phyloP scores from a whole-genome alignment of 495 filamentous ascomycete species.

The Lasiosphaeria ovina region DNA sequence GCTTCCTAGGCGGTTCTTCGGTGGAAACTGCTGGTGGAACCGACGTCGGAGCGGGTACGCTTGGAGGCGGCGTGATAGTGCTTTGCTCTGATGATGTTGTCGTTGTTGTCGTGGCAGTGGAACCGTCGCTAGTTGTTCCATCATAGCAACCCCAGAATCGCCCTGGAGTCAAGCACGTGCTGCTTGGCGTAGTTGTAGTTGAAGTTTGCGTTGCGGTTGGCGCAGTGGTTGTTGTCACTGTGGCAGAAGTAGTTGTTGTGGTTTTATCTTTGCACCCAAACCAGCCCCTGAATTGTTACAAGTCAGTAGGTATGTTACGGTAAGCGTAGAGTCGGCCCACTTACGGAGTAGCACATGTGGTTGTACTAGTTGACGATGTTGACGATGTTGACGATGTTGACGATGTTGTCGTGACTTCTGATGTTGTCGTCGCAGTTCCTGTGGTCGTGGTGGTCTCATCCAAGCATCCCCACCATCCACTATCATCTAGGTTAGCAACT shows the following conservation, averaged over 20 bases:
- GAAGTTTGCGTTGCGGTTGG: slow-evolving; percentile 17
- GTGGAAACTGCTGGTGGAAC: slow-evolving; percentile 23
- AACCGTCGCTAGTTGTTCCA: slow-evolving; percentile 33
- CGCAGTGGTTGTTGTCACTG: slow-evolving; percentile 19
- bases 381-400: slow-evolving; percentile 36
- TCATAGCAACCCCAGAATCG: slow-evolving; percentile 60
- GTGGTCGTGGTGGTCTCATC: slow-evolving; percentile 58
- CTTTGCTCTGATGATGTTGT: slow-evolving; percentile 29
- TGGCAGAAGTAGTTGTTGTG: slow-evolving; percentile 37
- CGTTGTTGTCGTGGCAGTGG: slow-evolving; percentile 17
- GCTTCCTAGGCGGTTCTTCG: slow-evolving; percentile 21
- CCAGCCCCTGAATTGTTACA: slow-evolving; percentile 51
- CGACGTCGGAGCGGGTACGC: slow-evolving; percentile 28
- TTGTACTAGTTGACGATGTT: slow-evolving; percentile 38
- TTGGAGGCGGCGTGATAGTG: slow-evolving; percentile 39
- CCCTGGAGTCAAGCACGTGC: slow-evolving; percentile 52
- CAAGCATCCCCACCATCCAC: slow-evolving; percentile 73
- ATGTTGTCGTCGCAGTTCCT: slow-evolving; percentile 39
- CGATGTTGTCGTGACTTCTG: slow-evolving; percentile 43
- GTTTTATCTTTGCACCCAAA: slow-evolving; percentile 61
- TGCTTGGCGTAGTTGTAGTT: slow-evolving; percentile 28
- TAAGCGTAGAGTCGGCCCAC: slow-evolving; percentile 34
- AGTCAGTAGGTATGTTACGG: slow-evolving; percentile 51
- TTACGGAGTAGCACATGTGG: slow-evolving; percentile 57
- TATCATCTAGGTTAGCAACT: slow-evolving; percentile 14